Conservation (phyloP, 2,329 filamentous ascomycete species). For the Reticulascus tulasneorum region DNA sequence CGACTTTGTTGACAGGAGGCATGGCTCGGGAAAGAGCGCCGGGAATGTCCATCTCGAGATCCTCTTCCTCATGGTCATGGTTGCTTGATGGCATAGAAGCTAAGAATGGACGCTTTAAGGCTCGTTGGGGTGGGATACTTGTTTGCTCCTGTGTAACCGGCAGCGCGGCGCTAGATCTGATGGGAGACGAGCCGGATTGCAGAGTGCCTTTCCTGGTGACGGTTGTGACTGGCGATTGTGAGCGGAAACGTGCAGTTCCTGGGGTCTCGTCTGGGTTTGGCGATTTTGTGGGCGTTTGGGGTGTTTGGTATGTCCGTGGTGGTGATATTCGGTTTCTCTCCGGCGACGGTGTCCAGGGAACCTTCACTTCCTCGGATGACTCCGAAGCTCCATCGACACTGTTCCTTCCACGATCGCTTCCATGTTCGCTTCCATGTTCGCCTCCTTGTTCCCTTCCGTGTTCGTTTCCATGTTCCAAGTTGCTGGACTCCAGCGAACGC, state of each 20-base stretch:
- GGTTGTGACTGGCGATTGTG: too few relatives aligned
- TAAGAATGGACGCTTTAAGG: constrained; percentile 4
- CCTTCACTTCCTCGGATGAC: too few relatives aligned
- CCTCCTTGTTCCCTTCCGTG: not conserved
- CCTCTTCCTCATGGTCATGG: constrained; percentile 27
- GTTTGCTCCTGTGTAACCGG: not conserved
- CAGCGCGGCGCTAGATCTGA: not conserved
- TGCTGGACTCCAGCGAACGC: too few relatives aligned
- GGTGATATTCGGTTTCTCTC: too few relatives aligned
- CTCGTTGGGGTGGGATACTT: not conserved
- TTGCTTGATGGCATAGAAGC: constrained; percentile 12
- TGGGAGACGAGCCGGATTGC: constrained; percentile 3
- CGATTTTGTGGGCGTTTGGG: too few relatives aligned
- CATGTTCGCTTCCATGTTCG: constrained; percentile 7
- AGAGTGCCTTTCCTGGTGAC: too few relatives aligned
- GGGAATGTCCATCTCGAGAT: constrained; percentile 31
- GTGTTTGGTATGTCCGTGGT: too few relatives aligned
- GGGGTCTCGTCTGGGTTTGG: too few relatives aligned
- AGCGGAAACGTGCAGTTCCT: too few relatives aligned
- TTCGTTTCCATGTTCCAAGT: too few relatives aligned
- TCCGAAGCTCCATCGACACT: too few relatives aligned
- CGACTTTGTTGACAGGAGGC: constrained; percentile 8
- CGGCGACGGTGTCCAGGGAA: constrained; percentile 21
- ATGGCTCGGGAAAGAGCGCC: constrained; percentile 18
- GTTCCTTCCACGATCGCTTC: too few relatives aligned